These are phyloP conservation scores for Globisporangium sylvaticum DNA, from an alignment of 352 stramenopile genomes.

Conservation along the genomic window DNA sequence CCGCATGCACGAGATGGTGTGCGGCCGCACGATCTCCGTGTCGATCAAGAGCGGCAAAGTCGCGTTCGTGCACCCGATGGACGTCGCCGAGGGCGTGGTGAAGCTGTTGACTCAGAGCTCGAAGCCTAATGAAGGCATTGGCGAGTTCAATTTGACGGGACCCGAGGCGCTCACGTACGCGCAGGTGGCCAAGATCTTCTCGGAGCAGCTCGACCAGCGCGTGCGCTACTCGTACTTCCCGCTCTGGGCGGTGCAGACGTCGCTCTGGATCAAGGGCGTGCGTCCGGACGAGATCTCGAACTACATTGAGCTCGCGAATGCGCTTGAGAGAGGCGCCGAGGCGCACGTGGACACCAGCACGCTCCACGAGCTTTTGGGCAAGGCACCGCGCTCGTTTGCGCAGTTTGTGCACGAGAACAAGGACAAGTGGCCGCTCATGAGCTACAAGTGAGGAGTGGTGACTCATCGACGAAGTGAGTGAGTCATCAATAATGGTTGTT, in stretches of 20 bases:
- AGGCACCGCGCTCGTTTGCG: conserved; percentile 30
- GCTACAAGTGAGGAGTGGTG: conserved; percentile 15
- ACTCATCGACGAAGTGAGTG: not conserved
- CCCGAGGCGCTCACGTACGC: conserved; percentile 55
- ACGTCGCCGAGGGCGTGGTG: conserved; percentile 49
- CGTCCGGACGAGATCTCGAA: conserved; percentile 52
- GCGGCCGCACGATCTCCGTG: conserved; percentile 57
- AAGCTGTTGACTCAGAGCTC: not conserved
- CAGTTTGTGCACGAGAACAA: conserved; percentile 48
- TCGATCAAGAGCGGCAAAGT: conserved; percentile 54
- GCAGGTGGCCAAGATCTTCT: conserved; percentile 44
- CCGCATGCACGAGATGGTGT: conserved; percentile 50
- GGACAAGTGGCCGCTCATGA: conserved; percentile 33
- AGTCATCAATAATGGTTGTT: not conserved
- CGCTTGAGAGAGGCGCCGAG: conserved; percentile 43
- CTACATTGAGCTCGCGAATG: conserved; percentile 43
- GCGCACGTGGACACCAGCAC: conserved; percentile 24
- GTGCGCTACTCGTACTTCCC: conserved; percentile 67
- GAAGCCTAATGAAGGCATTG: conserved; percentile 7
- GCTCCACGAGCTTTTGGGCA: conserved; percentile 36
- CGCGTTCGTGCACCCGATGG: conserved; percentile 54
- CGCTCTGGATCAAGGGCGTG: conserved; percentile 70
- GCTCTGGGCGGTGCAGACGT: conserved; percentile 67
- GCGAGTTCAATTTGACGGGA: conserved; percentile 39
- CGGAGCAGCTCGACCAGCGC: conserved; percentile 29